A percentile compares a stretch with the other conserved stretches of the same genome.
phyloP scores from a whole-genome alignment of 345 rosid genomes.

The Dovyalis caffra region DNA sequence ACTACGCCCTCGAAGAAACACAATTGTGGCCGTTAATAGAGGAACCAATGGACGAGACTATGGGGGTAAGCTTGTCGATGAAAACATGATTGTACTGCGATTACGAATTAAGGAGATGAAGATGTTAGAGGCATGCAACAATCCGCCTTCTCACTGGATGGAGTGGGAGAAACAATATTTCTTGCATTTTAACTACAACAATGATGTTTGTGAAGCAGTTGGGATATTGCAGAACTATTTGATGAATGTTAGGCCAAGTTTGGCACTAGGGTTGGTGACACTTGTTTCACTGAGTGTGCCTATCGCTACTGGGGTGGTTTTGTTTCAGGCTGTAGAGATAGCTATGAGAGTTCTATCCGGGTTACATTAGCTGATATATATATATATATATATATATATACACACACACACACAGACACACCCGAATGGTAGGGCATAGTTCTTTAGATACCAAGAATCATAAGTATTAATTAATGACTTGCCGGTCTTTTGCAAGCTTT shows the following conservation, averaged over 20 bases:
- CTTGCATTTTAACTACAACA: neutral
- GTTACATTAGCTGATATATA: neutral
- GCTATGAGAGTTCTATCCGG: neutral
- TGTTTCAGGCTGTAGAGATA: neutral
- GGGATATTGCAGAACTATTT: constrained; percentile 6
- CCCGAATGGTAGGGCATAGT: neutral
- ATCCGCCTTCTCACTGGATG: constrained; percentile 15
- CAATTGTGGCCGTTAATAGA: neutral
- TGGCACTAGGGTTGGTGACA: constrained; percentile 7
- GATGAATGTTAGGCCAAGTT: constrained; percentile 10
- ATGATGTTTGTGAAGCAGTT: constrained; percentile 11
- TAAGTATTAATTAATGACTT: too few relatives aligned
- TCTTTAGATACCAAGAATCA: too few relatives aligned
- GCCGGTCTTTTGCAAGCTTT: too few relatives aligned
- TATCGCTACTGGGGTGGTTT: constrained; percentile 3
- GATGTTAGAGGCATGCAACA: neutral
- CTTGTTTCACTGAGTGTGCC: neutral
- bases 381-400: too few relatives aligned
- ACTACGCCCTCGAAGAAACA: neutral
- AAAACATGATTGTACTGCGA: constrained; percentile 10
- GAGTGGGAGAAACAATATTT: constrained; percentile 16
- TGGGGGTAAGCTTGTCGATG: constrained; percentile 1
- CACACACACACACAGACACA: too few relatives aligned
- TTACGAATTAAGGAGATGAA: constrained; percentile 4
- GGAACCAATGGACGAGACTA: neutral